Percentiles rank a stretch among this genome's conserved stretches.
Evolutionary conservation across 148 eudicot genomes (phyloP).

Genomic region (Gaultheria prostrata): DNA sequence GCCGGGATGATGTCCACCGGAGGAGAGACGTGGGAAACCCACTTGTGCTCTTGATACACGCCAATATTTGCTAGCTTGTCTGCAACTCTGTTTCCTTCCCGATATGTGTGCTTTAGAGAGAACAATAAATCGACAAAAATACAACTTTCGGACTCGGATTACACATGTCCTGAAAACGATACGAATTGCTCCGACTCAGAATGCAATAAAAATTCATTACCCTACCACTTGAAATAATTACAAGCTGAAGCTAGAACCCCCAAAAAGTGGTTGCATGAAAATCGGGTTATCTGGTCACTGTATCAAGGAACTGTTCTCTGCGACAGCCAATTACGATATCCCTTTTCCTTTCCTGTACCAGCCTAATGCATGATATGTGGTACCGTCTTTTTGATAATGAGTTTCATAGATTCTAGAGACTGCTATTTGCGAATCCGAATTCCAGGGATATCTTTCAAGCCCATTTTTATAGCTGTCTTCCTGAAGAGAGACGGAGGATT

Average conservation of each 20-base stretch:
- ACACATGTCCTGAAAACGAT: background rate
- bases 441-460: slow-evolving; percentile 82
- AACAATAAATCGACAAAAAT: background rate
- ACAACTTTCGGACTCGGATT: background rate
- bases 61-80: no score
- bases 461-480: slow-evolving; percentile 85
- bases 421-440: slow-evolving; percentile 67
- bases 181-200: background rate
- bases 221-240: background rate
- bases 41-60: no score
- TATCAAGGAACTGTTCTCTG: background rate
- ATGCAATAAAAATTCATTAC: background rate
- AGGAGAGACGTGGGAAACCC: no score
- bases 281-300: background rate
- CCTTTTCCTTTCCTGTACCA: background rate
- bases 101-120: no score
- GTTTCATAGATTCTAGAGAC: background rate
- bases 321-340: background rate
- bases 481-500: slow-evolving; percentile 78
- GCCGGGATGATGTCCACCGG: no score
- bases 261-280: no score
- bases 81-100: no score
- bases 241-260: background rate
- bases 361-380: background rate
- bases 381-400: background rate